phyloP scores from a whole-genome alignment of 257 asterid genomes.

The Solanum gracilifrons region DNA sequence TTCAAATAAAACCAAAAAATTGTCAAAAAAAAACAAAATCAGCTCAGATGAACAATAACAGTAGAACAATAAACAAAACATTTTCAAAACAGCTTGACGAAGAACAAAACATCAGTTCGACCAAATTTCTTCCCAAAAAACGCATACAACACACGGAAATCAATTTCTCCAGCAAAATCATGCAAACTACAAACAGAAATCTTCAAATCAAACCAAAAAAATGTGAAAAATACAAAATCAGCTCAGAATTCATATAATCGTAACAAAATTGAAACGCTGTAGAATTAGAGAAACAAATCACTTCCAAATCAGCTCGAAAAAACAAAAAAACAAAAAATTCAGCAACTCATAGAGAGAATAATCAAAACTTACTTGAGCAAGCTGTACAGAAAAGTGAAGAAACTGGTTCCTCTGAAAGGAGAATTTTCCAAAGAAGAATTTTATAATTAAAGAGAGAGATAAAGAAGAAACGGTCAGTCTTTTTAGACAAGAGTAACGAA shows the following conservation, averaged over 20 bases:
- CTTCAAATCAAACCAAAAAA: neutral
- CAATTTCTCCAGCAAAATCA: neutral
- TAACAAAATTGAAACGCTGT: neutral
- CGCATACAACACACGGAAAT: neutral
- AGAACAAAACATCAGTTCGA: neutral
- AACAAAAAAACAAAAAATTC: neutral
- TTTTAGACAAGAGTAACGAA: conserved; percentile 38
- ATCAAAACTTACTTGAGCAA: conserved; percentile 29
- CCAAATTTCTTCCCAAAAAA: neutral
- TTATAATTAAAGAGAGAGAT: neutral
- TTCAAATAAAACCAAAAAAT: neutral
- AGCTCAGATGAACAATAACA: neutral
- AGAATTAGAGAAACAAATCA: neutral
- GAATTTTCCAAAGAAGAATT: neutral
- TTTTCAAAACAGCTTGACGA: neutral
- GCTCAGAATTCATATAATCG: neutral
- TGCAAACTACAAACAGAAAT: neutral
- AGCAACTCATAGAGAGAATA: neutral
- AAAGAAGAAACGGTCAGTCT: conserved; percentile 25
- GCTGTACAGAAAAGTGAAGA: conserved; percentile 37
- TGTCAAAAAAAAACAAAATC: neutral
- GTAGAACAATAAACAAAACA: neutral
- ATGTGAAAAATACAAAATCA: neutral
- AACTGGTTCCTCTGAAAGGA: neutral
- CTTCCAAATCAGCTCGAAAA: neutral